These are phyloP conservation scores for Panicum hallii DNA, from an alignment of 202 grass and related monocot species.

Conservation along the genomic window DNA sequence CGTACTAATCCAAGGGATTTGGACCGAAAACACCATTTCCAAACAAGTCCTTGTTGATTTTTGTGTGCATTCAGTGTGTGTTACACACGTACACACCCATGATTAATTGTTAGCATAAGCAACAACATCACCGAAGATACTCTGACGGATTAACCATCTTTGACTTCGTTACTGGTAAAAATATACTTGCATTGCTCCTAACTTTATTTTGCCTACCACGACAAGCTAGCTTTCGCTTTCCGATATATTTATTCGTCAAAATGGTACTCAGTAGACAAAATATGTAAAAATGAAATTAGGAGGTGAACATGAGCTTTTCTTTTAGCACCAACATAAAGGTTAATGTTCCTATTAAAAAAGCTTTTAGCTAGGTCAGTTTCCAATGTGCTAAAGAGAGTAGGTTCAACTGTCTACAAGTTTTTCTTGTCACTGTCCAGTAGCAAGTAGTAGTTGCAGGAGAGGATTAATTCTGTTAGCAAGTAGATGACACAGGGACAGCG, in stretches of 20 bases:
- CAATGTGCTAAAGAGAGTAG: background rate
- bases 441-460: slow-evolving; percentile 16
- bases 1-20: no score
- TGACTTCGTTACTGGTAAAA: background rate
- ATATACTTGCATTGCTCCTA: background rate
- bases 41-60: no score
- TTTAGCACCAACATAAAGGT: background rate
- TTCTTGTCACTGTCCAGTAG: background rate
- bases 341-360: background rate
- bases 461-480: background rate
- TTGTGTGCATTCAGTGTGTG: no score
- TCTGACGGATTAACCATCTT: slow-evolving; percentile 9
- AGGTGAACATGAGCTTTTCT: background rate
- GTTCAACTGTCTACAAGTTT: background rate
- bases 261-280: background rate
- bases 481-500: background rate
- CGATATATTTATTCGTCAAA: background rate
- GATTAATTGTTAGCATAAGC: background rate
- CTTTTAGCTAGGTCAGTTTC: background rate
- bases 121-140: background rate
- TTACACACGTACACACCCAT: no score
- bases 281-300: background rate
- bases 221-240: background rate
- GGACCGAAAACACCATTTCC: no score
- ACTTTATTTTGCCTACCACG: slow-evolving; percentile 9